Base-by-base conservation (phyloP, 257 asterid genomes). In the Dorcoceras hygrometricum region DNA sequence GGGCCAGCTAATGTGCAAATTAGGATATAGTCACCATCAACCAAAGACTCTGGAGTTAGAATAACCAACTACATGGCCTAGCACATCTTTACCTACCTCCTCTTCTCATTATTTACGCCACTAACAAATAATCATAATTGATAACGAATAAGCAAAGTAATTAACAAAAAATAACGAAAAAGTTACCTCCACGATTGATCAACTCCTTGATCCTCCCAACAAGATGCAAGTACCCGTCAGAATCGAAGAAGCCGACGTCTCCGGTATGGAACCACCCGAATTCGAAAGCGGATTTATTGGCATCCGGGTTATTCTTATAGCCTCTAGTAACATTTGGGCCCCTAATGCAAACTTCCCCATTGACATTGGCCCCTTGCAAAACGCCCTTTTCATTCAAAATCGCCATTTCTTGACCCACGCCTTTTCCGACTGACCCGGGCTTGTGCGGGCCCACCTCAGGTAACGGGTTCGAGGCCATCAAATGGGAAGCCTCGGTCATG, bases 221-320 rank as follows among this genome's bases (percentile, higher is more conserved):
- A 22, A 91, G 96, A 84, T 89, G 95, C 82, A 91, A 75, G 67
- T 87, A 89, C 10, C 96, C 96, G 65, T 91, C 91, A 0, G 87
- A 74, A 71, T 89, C 98, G 2, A 89, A 69, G 76, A 60, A 87
- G 5, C 98, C 98, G 25, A 85, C 36, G 43, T 91, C 98, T 46
- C 98, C 98, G 0, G 98, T 89, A 46, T 87, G 98, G 76, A 91
- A 91, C 98, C 98, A 91, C 23, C 95, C 95, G 71, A 80, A 91
- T 51, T 61, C 73, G 74, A 85, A 91, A 65, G 87, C 98, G 2
- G 95, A 80, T 76, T 85, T 85, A 67, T 85, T 89, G 1, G 98
- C 96, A 66, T 87, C 98, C 0, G 84, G 82, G 71, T 91, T 91
- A 48, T 91, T 83, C 88, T 89, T 91, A 67, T 91, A 91, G 48